Conservation (phyloP, 23 red algal species). For the Gracilaria gracilis region DNA sequence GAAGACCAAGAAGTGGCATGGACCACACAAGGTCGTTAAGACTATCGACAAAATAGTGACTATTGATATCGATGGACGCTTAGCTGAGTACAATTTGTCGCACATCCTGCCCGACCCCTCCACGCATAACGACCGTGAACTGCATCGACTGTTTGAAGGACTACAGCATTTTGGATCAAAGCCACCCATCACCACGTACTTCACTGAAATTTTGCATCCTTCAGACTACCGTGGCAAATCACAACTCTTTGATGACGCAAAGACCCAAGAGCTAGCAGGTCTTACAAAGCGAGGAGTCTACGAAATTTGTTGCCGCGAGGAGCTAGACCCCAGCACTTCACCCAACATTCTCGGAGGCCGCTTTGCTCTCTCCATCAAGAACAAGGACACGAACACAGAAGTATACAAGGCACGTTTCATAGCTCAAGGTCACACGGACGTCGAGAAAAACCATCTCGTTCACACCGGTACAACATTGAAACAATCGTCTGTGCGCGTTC, state of each 20-base stretch:
- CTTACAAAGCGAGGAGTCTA: conserved; percentile 24
- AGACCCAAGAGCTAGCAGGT: conserved; percentile 31
- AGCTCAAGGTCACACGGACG: too few species aligned
- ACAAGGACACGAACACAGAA: neutral
- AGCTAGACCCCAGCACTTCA: neutral
- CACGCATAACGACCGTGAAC: neutral
- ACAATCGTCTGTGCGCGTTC: neutral
- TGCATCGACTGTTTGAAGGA: neutral
- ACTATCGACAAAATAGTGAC: neutral
- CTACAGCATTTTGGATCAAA: neutral
- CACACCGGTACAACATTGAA: neutral
- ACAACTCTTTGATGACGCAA: conserved; percentile 45
- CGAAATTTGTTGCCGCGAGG: conserved; percentile 33
- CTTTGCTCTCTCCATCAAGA: neutral
- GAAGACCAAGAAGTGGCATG: too few species aligned
- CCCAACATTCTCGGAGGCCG: neutral
- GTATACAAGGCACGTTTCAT: conserved; percentile 35
- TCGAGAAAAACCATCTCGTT: conserved; percentile 6
- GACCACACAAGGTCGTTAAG: neutral
- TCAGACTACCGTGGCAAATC: neutral
- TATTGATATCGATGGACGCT: neutral
- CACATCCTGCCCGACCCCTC: neutral
- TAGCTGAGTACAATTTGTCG: neutral
- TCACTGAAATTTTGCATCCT: neutral
- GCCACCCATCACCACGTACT: neutral